Conservation (phyloP, 495 filamentous ascomycete species). For the Penicillium maclennaniae region DNA sequence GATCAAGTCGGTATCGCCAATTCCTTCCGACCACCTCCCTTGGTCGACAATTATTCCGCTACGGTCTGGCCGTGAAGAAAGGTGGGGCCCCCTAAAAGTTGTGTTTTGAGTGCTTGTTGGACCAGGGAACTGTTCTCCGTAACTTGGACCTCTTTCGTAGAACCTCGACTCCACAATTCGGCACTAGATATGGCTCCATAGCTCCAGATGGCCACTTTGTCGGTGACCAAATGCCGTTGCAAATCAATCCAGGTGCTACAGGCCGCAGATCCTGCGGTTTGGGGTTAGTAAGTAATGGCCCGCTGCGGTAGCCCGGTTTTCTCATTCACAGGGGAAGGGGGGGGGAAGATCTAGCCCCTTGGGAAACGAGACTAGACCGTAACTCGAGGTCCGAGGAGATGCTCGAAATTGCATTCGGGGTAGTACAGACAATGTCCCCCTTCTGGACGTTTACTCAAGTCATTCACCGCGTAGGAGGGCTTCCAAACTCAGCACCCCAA, state of each 20-base stretch:
- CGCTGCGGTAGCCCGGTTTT: slow-evolving; percentile 5
- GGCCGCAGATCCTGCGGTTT: slow-evolving; percentile 13
- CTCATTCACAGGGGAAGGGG: background rate
- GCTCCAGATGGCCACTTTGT: too few species aligned
- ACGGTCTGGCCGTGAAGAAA: too few species aligned
- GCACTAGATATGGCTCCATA: background rate
- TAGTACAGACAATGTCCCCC: background rate
- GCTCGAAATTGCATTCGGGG: slow-evolving; percentile 5
- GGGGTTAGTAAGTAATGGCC: background rate
- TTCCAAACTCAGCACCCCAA: too few species aligned
- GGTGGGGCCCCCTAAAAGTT: too few species aligned
- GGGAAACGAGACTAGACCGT: slow-evolving; percentile 5
- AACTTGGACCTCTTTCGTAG: background rate
- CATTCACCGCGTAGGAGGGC: too few species aligned
- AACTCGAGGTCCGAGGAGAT: slow-evolving; percentile 5
- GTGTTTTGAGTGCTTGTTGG: background rate
- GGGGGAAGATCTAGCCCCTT: slow-evolving; percentile 7
- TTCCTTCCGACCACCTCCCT: too few species aligned
- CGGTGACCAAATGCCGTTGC: slow-evolving; percentile 1
- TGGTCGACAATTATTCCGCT: too few species aligned
- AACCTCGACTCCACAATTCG: slow-evolving; percentile 18
- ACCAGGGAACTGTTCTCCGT: background rate
- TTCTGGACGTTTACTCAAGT: background rate
- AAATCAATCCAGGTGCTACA: slow-evolving; percentile 12
- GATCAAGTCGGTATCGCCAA: too few species aligned